Evolutionary conservation across 768 basidiomycete genomes (phyloP).

Genomic region (Suillus hirtellus): DNA sequence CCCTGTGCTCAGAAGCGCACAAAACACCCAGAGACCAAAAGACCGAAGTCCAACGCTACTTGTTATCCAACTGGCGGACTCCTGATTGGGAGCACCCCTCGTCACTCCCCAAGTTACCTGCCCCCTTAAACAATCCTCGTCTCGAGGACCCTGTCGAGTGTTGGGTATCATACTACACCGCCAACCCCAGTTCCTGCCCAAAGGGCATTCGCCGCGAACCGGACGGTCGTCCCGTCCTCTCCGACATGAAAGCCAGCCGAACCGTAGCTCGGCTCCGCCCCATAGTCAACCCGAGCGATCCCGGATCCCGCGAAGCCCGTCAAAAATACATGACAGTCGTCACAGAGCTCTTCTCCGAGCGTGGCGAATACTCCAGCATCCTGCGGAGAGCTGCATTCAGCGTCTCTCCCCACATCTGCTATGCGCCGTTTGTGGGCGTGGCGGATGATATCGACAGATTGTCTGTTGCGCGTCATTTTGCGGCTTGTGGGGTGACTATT

Average conservation of each 20-base stretch:
- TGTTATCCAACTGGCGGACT: constrained; percentile 47
- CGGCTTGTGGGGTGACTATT: constrained; percentile 41
- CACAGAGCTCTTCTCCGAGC: constrained; percentile 41
- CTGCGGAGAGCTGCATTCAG: constrained; percentile 36
- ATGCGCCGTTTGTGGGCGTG: constrained; percentile 32
- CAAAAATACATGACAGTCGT: constrained; percentile 42
- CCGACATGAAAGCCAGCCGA: constrained; percentile 48
- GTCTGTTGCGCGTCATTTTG: constrained; percentile 42
- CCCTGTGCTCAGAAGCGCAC: constrained; percentile 46
- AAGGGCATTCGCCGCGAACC: constrained; percentile 46
- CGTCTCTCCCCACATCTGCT: constrained; percentile 35
- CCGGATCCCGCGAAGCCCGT: constrained; percentile 36
- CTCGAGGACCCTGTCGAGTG: constrained; percentile 46
- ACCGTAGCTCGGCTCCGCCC: constrained; percentile 51
- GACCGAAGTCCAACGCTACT: constrained; percentile 43
- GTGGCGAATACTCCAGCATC: constrained; percentile 40
- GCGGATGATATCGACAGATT: constrained; percentile 33
- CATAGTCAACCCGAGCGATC: constrained; percentile 31
- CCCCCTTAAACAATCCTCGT: constrained; percentile 42
- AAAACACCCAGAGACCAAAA: constrained; percentile 44
- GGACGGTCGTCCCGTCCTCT: constrained; percentile 37
- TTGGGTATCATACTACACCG: constrained; percentile 47
- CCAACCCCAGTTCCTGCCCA: constrained; percentile 47
- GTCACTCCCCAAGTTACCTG: constrained; percentile 21
- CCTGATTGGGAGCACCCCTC: constrained; percentile 35